phyloP scores from a whole-genome alignment of 2,329 filamentous ascomycete genomes.

The Alternaria longipes region DNA sequence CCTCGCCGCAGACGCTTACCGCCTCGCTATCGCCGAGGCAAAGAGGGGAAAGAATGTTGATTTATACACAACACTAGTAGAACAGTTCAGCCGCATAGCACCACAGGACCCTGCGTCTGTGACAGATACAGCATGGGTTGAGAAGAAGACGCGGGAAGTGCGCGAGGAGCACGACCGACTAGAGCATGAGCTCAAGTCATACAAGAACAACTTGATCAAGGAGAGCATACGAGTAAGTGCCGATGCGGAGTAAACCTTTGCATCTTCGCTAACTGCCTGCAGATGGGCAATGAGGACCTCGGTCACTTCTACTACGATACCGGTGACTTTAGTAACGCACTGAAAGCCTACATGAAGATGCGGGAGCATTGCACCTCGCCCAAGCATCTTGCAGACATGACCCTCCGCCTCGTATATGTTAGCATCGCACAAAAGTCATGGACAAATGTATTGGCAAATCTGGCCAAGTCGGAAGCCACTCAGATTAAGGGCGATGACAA shows the following conservation, averaged over 20 bases:
- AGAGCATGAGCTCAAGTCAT: slow-evolving; percentile 85
- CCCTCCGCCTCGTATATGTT: slow-evolving; percentile 79
- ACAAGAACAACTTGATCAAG: slow-evolving; percentile 97
- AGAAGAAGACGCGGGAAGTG: slow-evolving; percentile 71
- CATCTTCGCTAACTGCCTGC: slow-evolving; percentile 12
- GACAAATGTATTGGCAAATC: slow-evolving; percentile 70
- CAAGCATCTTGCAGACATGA: slow-evolving; percentile 84
- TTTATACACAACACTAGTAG: slow-evolving; percentile 74
- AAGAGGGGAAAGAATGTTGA: slow-evolving; percentile 77
- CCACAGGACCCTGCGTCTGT: slow-evolving; percentile 74
- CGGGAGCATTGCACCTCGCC: slow-evolving; percentile 86
- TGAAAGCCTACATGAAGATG: slow-evolving; percentile 85
- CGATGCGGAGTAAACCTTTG: background rate
- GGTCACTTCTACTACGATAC: slow-evolving; percentile 82
- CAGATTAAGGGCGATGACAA: slow-evolving; percentile 66
- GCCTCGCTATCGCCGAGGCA: slow-evolving; percentile 77
- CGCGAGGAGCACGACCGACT: slow-evolving; percentile 76
- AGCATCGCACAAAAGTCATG: slow-evolving; percentile 81
- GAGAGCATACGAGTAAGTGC: slow-evolving; percentile 86
- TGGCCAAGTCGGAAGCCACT: slow-evolving; percentile 64
- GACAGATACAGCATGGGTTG: slow-evolving; percentile 79
- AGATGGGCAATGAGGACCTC: slow-evolving; percentile 96
- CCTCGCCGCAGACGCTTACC: slow-evolving; percentile 81
- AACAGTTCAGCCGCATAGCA: slow-evolving; percentile 69
- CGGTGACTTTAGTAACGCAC: slow-evolving; percentile 76